These are phyloP conservation scores for Saccharomyces pastorianus DNA, from an alignment of 1,139 yeast genomes.

Conservation along the genomic window DNA sequence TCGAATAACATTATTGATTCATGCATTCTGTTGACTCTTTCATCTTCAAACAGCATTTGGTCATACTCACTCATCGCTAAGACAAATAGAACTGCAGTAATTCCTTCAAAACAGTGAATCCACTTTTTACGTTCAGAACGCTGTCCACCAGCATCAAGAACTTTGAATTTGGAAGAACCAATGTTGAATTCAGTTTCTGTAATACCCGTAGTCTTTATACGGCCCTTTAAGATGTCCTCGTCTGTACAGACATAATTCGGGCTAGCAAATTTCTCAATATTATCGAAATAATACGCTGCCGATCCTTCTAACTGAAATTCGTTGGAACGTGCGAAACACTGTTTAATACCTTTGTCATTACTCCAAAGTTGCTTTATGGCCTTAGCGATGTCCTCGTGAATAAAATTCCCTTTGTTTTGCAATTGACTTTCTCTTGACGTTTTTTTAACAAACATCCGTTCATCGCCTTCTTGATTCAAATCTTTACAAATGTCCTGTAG, in stretches of 20 bases:
- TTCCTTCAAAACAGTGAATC: conserved; percentile 93
- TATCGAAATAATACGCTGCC: conserved; percentile 69
- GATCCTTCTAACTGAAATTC: conserved; percentile 79
- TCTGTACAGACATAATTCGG: conserved; percentile 65
- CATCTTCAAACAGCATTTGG: conserved; percentile 85
- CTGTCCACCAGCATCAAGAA: conserved; percentile 96
- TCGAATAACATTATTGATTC: conserved; percentile 83
- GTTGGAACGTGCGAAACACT: conserved; percentile 55
- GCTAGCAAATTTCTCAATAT: conserved; percentile 54
- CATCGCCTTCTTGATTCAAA: conserved; percentile 25
- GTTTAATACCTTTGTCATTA: conserved; percentile 56
- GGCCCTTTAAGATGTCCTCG: conserved; percentile 76
- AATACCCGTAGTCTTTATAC: conserved; percentile 93
- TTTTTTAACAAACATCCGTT: conserved; percentile 19
- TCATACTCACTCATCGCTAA: conserved; percentile 89
- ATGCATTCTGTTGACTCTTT: conserved; percentile 79
- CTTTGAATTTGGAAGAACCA: conserved; percentile 57
- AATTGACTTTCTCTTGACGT: conserved; percentile 9
- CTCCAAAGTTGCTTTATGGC: conserved; percentile 65
- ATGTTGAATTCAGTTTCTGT: conserved; percentile 77
- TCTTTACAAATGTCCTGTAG: conserved; percentile 29
- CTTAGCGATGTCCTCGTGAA: conserved; percentile 48
- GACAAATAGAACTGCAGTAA: conserved; percentile 85
- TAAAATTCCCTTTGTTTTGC: conserved; percentile 12
- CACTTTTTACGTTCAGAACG: conserved; percentile 88